Percentiles rank a stretch among this genome's conserved stretches.
Evolutionary conservation across 2,329 filamentous ascomycete species (phyloP).

Genomic region (Cytospora schulzeri): DNA sequence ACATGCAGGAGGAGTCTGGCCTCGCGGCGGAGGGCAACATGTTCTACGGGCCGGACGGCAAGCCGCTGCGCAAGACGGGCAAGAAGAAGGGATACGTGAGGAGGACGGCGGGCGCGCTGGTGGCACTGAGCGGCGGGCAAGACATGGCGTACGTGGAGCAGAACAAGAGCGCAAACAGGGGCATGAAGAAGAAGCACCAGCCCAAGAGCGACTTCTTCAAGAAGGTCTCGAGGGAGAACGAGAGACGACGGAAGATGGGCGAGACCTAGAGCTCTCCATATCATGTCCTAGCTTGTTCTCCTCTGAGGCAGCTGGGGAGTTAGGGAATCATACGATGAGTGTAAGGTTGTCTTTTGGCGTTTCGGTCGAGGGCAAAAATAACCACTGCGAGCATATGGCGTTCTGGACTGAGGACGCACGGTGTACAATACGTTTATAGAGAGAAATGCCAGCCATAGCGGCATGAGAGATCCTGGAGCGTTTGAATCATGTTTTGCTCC

Average conservation of each 20-base stretch:
- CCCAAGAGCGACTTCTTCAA: slow-evolving; percentile 65
- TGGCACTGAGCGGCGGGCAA: slow-evolving; percentile 85
- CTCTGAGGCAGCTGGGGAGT: neutral
- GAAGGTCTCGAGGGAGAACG: slow-evolving; percentile 64
- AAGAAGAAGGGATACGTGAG: slow-evolving; percentile 60
- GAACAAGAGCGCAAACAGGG: slow-evolving; percentile 72
- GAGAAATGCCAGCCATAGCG: neutral
- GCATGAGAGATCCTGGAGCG: neutral
- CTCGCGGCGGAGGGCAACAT: slow-evolving; percentile 42
- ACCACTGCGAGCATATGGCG: slow-evolving; percentile 5
- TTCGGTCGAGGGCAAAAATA: neutral
- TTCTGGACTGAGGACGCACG: slow-evolving; percentile 9
- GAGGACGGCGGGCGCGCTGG: slow-evolving; percentile 81
- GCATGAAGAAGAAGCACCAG: slow-evolving; percentile 62
- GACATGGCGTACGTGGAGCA: slow-evolving; percentile 96
- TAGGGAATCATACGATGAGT: neutral
- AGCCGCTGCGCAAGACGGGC: slow-evolving; percentile 35
- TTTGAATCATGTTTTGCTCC: neutral
- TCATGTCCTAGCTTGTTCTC: neutral
- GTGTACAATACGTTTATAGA: neutral
- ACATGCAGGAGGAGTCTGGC: slow-evolving; percentile 32
- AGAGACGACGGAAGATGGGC: slow-evolving; percentile 47
- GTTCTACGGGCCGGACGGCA: slow-evolving; percentile 39
- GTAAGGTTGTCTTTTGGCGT: neutral
- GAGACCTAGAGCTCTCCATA: neutral